These are phyloP conservation scores for Lotus japonicus DNA, from an alignment of 306 rosid species.

Conservation along the genomic window DNA sequence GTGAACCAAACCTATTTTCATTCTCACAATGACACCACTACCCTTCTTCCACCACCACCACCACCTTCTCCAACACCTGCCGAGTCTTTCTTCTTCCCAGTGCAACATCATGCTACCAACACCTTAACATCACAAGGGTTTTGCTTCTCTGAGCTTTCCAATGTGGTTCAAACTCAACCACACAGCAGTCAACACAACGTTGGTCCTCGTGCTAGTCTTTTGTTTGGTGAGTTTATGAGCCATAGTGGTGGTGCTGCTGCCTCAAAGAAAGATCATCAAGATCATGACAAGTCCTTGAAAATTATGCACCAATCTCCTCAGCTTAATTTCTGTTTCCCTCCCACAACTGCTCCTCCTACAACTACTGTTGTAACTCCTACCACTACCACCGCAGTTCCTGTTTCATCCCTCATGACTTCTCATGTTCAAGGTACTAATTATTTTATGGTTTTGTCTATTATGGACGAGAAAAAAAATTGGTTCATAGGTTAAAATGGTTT, in stretches of 20 bases:
- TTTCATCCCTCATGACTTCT: conserved; percentile 37
- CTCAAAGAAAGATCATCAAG: conserved; percentile 40
- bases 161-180: conserved; percentile 35
- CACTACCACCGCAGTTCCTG: conserved; percentile 27
- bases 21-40: conserved; percentile 23
- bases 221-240: conserved; percentile 63
- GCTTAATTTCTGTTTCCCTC: conserved; percentile 33
- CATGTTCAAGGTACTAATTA: conserved; percentile 61
- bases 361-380: conserved; percentile 17
- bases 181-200: conserved; percentile 13
- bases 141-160: conserved; percentile 62
- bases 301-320: conserved; percentile 30
- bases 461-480: too few relatives aligned
- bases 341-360: conserved; percentile 5
- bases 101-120: conserved; percentile 16
- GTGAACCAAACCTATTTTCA: conserved; percentile 49
- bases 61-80: not conserved
- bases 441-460: too few relatives aligned
- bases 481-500: too few relatives aligned
- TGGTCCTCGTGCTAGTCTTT: conserved; percentile 54
- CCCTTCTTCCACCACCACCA: conserved; percentile 15
- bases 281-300: conserved; percentile 33
- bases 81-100: conserved; percentile 56
- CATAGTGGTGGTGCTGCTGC: conserved; percentile 8
- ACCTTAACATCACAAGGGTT: conserved; percentile 43